Evolutionary conservation across 768 basidiomycete genomes (phyloP), one percentile per base, ranked within the genome.

Genomic region (Boletus rex-veris): DNA sequence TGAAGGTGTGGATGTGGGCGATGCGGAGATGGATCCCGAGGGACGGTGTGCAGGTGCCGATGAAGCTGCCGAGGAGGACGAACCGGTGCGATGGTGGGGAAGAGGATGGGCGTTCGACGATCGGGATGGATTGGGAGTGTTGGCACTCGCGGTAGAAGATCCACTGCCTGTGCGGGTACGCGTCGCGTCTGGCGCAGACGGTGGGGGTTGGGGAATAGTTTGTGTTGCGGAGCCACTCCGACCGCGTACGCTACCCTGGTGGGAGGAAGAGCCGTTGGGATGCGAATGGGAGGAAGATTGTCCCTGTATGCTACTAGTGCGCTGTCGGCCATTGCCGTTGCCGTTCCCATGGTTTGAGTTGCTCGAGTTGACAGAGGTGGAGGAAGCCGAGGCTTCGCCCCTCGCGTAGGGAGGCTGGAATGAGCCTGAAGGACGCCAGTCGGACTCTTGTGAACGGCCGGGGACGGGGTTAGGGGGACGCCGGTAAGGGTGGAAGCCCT

Each of bases 401-500:
- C 88, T 84, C 26, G 81, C 85, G 68, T 92, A 92, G 0, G 91
- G 90, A 9, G 88, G 88, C 59, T 86, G 84, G 55, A 86, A 84
- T 6, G 75, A 65, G 10, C 73, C 73, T 21, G 60, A 45, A 5
- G 75, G 63, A 48, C 82, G 80, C 80, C 83, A 80, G 50, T 86
- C 84, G 42, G 59, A 50, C 31, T 64, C 64, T 15, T 64, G 64
- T 3, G 63, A 10, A 10, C 70, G 65, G 15, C 73, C 67, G 63
- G 72, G 18, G 68, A 63, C 18, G 52, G 58, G 5, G 50, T 55
- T 60, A 26, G 70, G 76, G 19, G 88, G 88, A 14, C 89, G 81
- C 52, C 89, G 86, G 77, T 91, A 91, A 50, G 90, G 90, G 68
- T 91, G 89, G 66, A 84, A 92, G 26, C 87, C 89, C 35, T 76